Percentiles rank a stretch among this genome's conserved stretches.
Conservation (phyloP, 140 eudicot genomes). For the Cichorium intybus region DNA sequence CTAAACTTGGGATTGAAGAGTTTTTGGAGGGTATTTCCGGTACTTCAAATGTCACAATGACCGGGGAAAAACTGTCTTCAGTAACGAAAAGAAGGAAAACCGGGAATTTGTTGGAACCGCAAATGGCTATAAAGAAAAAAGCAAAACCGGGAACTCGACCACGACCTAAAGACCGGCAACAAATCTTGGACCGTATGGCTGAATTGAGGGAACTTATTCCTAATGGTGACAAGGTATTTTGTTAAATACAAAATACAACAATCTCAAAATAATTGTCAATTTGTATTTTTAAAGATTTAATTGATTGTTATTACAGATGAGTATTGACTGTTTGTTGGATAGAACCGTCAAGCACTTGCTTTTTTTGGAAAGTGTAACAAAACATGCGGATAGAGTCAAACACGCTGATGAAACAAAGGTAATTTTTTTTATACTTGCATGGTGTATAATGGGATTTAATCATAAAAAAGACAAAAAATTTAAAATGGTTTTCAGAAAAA, state of each 20-base stretch:
- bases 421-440: constrained; percentile 11
- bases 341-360: constrained; percentile 85
- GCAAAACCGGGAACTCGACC: constrained; percentile 85
- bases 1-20: constrained; percentile 75
- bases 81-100: constrained; percentile 53
- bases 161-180: constrained; percentile 86
- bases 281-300: neutral
- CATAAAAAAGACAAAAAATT: neutral
- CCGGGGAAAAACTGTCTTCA: constrained; percentile 50
- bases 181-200: constrained; percentile 76
- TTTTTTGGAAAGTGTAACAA: constrained; percentile 53
- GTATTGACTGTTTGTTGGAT: constrained; percentile 89
- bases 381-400: constrained; percentile 63
- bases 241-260: neutral
- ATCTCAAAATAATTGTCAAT: neutral
- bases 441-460: neutral
- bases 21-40: constrained; percentile 49
- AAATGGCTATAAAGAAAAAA: constrained; percentile 65
- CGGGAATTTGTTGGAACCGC: constrained; percentile 41
- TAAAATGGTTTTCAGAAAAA: constrained; percentile 18
- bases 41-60: constrained; percentile 32
- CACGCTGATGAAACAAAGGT: constrained; percentile 62
- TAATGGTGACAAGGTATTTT: constrained; percentile 68
- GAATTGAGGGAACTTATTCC: constrained; percentile 87
- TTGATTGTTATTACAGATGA: constrained; percentile 58